A percentile compares a stretch with the other conserved stretches of the same genome.
Evolutionary conservation across 768 basidiomycete genomes (phyloP).

Genomic region (Coprinopsis strossmayeri): DNA sequence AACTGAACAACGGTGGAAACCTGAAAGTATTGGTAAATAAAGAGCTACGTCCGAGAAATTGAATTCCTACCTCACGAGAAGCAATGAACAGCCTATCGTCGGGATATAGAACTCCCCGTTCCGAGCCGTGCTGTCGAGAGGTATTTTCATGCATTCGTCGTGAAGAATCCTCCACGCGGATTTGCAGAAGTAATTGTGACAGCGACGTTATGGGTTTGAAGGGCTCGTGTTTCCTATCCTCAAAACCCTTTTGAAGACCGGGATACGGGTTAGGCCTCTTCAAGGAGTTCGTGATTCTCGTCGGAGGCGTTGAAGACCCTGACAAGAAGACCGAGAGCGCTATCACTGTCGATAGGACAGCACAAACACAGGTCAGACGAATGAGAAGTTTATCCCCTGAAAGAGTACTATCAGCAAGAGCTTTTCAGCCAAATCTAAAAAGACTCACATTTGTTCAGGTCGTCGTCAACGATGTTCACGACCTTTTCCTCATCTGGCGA

Average conservation of each 20-base stretch:
- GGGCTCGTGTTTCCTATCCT: neutral
- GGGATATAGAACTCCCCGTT: conserved; percentile 3
- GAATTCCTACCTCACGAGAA: conserved; percentile 1
- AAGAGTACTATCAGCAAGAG: neutral
- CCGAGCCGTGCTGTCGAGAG: neutral
- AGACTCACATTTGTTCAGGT: neutral
- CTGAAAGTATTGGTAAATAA: neutral
- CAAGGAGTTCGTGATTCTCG: neutral
- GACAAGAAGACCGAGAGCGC: neutral
- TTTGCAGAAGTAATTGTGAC: conserved; percentile 3
- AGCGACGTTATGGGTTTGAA: conserved; percentile 5
- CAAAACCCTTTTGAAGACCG: neutral
- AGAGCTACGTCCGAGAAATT: neutral
- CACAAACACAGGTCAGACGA: neutral
- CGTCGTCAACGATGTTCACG: neutral
- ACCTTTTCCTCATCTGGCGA: neutral
- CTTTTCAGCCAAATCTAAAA: neutral
- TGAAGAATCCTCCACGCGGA: neutral
- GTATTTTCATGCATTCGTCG: conserved; percentile 3
- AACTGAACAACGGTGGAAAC: conserved; percentile 11
- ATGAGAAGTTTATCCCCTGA: neutral
- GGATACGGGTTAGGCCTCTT: conserved; percentile 6
- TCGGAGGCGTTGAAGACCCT: neutral
- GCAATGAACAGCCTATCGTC: conserved; percentile 11
- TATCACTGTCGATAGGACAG: neutral